Conservation (phyloP, 2,329 filamentous ascomycete genomes). For the Epichloe sibirici region DNA sequence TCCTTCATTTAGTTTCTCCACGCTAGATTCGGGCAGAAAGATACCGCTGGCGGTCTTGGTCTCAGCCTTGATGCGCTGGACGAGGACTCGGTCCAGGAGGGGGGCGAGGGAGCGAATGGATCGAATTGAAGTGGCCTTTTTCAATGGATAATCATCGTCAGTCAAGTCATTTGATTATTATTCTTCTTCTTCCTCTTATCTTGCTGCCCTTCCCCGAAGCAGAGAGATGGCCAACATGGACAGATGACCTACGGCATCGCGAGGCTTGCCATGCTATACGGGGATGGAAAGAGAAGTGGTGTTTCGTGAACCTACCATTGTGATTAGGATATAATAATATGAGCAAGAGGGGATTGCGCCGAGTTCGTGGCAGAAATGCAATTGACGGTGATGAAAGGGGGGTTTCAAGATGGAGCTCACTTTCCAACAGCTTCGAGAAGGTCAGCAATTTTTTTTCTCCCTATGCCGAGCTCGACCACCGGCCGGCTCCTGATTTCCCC, state of each 20-base stretch:
- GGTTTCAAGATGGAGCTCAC: conserved; percentile 17
- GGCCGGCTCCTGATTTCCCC: conserved; percentile 21
- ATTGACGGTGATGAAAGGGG: conserved; percentile 1
- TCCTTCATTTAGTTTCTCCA: conserved; percentile 98
- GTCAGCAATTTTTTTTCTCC: conserved; percentile 23
- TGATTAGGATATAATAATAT: conserved; percentile 9
- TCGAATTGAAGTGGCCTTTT: conserved; percentile 63
- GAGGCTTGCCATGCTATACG: background rate
- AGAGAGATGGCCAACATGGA: background rate
- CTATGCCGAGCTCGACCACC: conserved; percentile 7
- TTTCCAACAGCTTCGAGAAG: conserved; percentile 31
- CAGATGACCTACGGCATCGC: background rate
- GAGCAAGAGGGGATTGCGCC: background rate
- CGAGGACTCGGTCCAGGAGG: conserved; percentile 93
- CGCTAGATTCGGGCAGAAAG: conserved; percentile 91
- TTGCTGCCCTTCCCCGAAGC: background rate
- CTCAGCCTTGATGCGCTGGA: conserved; percentile 96
- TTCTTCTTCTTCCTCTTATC: background rate
- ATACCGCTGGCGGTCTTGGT: conserved; percentile 92
- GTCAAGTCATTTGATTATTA: too few species aligned
- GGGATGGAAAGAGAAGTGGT: background rate
- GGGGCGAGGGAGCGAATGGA: conserved; percentile 91
- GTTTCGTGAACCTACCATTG: conserved; percentile 14
- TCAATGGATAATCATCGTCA: too few species aligned
- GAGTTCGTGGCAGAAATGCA: background rate